phyloP scores from a whole-genome alignment of 768 basidiomycete genomes.

The Auricularia heimuer region DNA sequence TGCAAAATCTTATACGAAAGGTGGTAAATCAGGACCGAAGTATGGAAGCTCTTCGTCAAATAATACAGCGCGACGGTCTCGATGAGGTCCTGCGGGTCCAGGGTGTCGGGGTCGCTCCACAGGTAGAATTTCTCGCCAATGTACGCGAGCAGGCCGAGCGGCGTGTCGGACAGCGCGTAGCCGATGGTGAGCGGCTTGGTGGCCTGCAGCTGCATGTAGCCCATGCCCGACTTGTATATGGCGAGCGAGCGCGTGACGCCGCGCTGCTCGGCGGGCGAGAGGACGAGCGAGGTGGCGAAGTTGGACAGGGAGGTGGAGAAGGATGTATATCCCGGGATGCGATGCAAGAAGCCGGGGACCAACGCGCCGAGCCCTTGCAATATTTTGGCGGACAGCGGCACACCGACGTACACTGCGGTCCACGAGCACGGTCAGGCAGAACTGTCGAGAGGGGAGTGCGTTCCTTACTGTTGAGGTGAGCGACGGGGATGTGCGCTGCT shows the following conservation, averaged over 20 bases:
- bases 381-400: neutral
- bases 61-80: conserved; percentile 14
- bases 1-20: neutral
- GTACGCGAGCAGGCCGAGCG: conserved; percentile 12
- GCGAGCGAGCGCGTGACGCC: neutral
- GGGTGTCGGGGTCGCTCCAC: conserved; percentile 12
- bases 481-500: neutral
- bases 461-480: neutral
- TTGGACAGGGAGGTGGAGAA: neutral
- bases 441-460: neutral
- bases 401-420: neutral
- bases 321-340: neutral
- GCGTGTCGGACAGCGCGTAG: conserved; percentile 11
- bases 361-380: neutral
- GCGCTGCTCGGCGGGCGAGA: neutral
- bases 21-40: conserved; percentile 14
- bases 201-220: neutral
- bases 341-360: neutral
- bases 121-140: conserved; percentile 14
- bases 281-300: neutral
- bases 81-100: conserved; percentile 12
- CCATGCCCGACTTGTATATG: neutral
- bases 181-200: conserved; percentile 16
- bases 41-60: conserved; percentile 11
- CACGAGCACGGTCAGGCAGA: too few relatives aligned